Evolutionary conservation across 169 alveolate species (phyloP).

Genomic region (Babesia bigemina): DNA sequence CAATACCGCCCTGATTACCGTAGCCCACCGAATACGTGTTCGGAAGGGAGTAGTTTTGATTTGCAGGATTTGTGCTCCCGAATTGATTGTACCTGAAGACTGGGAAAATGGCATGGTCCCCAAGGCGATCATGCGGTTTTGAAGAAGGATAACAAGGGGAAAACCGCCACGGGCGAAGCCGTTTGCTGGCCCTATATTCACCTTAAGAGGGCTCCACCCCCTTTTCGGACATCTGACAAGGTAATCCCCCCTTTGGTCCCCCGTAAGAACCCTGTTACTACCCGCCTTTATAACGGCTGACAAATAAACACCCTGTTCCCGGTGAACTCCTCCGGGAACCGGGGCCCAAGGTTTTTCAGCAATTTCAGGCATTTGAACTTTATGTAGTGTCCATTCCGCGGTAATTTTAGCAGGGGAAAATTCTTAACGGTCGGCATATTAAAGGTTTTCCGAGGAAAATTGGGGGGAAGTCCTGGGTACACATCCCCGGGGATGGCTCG

Average conservation of each 20-base stretch:
- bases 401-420: constrained; percentile 67
- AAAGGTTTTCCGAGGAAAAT: constrained; percentile 53
- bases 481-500: constrained; percentile 78
- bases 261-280: constrained; percentile 42
- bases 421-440: constrained; percentile 64
- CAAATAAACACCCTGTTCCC: constrained; percentile 49
- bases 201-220: constrained; percentile 59
- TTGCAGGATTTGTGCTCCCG: not conserved
- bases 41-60: not conserved
- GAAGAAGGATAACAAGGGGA: not conserved
- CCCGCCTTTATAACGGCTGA: constrained; percentile 36
- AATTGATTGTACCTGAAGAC: not conserved
- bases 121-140: constrained; percentile 56
- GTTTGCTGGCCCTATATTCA: constrained; percentile 29
- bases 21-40: not conserved
- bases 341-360: constrained; percentile 71
- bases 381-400: constrained; percentile 69
- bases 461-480: constrained; percentile 72
- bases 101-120: constrained; percentile 30
- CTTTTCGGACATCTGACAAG: constrained; percentile 44
- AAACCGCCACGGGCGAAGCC: not conserved
- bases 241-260: constrained; percentile 56
- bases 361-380: constrained; percentile 74
- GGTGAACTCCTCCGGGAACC: constrained; percentile 59
- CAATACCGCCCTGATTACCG: not conserved